These are phyloP conservation scores for Erigeron canadensis DNA, from an alignment of 129 eudicot genomes.

Conservation along the genomic window DNA sequence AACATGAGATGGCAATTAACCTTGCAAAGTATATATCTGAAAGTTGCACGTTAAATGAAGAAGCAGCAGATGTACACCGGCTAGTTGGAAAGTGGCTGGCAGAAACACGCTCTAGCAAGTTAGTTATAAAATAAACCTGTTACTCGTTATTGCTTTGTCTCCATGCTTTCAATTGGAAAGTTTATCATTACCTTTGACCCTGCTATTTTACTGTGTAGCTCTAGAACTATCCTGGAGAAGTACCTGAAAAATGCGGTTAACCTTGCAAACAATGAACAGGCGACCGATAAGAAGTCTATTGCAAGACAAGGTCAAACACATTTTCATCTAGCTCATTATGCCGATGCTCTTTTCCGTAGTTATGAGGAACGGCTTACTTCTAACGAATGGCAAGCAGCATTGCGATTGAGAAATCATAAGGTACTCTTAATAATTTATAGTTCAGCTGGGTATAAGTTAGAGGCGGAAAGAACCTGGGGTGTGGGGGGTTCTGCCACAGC, in stretches of 20 bases:
- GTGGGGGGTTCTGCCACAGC: no score
- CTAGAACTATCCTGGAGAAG: conserved; percentile 90
- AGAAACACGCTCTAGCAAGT: conserved; percentile 98
- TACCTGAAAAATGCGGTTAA: conserved; percentile 85
- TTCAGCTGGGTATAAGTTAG: not conserved
- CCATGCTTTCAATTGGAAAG: not conserved
- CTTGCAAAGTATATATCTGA: conserved; percentile 84
- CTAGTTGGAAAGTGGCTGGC: conserved; percentile 98
- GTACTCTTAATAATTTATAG: conserved; percentile 27
- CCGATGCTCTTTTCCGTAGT: conserved; percentile 89
- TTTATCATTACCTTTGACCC: conserved; percentile 11
- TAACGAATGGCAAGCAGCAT: conserved; percentile 96
- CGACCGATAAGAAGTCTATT: conserved; percentile 48
- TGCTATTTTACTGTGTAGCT: conserved; percentile 52
- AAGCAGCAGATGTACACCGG: conserved; percentile 83
- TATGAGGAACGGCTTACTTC: conserved; percentile 89
- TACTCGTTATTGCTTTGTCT: not conserved
- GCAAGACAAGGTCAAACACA: conserved; percentile 75
- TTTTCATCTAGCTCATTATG: conserved; percentile 96
- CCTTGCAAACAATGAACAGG: conserved; percentile 54
- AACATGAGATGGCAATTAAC: conserved; percentile 92
- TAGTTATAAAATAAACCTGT: conserved; percentile 33
- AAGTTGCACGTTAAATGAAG: conserved; percentile 46
- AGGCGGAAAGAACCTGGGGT: not conserved
- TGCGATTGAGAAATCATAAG: conserved; percentile 94